Evolutionary conservation across 768 basidiomycete species (phyloP).

Genomic region (Agaricus blazei): DNA sequence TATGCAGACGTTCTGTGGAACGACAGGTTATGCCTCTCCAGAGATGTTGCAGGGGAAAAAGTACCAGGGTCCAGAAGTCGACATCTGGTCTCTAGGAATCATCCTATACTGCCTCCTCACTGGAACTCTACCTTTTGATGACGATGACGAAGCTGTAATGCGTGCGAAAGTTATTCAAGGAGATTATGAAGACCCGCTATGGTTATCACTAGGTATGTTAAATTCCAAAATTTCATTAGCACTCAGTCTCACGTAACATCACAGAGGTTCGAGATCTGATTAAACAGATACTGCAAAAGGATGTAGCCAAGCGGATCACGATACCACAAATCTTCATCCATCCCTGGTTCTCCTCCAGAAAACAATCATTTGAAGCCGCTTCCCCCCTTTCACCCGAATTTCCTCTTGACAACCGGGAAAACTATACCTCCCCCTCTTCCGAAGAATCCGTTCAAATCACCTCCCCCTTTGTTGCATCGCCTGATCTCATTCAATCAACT

Average conservation of each 20-base stretch:
- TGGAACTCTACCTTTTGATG: slow-evolving; percentile 86
- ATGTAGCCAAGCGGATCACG: slow-evolving; percentile 67
- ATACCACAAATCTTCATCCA: slow-evolving; percentile 85
- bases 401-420: slow-evolving; percentile 15
- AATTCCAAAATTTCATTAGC: neutral
- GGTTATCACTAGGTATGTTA: slow-evolving; percentile 76
- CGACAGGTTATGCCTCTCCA: slow-evolving; percentile 89
- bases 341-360: slow-evolving; percentile 69
- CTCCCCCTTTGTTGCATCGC: slow-evolving; percentile 29
- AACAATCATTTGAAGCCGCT: slow-evolving; percentile 28
- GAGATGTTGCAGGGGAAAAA: slow-evolving; percentile 87
- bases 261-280: slow-evolving; percentile 86
- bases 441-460: slow-evolving; percentile 53
- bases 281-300: slow-evolving; percentile 68
- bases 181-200: slow-evolving; percentile 87
- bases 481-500: slow-evolving; percentile 38
- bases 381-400: slow-evolving; percentile 21
- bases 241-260: slow-evolving; percentile 10
- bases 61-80: slow-evolving; percentile 95
- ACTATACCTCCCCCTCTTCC: slow-evolving; percentile 36
- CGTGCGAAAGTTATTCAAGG: slow-evolving; percentile 78
- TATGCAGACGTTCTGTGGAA: slow-evolving; percentile 94
- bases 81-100: slow-evolving; percentile 92
- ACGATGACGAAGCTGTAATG: slow-evolving; percentile 84
- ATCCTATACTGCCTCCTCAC: slow-evolving; percentile 89